phyloP scores from a whole-genome alignment of 164 flowering plant species.

The Magnolia sinica region DNA sequence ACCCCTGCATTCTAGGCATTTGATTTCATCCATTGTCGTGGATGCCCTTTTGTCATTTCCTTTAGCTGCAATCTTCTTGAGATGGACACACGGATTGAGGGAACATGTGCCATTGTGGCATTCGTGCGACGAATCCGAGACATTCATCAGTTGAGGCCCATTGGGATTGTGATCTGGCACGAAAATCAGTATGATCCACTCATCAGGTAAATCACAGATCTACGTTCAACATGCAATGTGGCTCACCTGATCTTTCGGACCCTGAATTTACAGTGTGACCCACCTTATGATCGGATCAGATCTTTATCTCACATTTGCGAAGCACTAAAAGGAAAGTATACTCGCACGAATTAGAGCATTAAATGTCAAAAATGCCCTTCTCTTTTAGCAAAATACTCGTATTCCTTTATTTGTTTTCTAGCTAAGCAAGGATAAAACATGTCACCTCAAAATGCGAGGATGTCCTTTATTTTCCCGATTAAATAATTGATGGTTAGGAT shows the following conservation, averaged over 20 bases:
- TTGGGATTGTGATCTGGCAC: no score
- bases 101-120: no score
- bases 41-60: no score
- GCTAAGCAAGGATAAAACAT: constrained; percentile 1
- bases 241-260: no score
- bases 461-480: neutral
- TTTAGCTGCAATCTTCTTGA: no score
- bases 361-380: neutral
- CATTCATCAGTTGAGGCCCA: no score
- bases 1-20: no score
- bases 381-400: neutral
- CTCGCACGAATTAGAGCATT: neutral
- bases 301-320: neutral
- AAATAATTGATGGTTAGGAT: neutral
- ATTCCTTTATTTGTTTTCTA: neutral
- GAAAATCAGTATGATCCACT: neutral
- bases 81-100: no score
- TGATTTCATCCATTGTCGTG: no score
- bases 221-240: neutral
- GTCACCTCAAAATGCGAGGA: constrained; percentile 2
- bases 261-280: neutral
- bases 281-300: neutral
- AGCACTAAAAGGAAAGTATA: no score
- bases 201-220: neutral
- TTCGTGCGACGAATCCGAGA: no score